Evolutionary conservation across 306 rosid genomes (phyloP).

Genomic region (Rubus idaeus): DNA sequence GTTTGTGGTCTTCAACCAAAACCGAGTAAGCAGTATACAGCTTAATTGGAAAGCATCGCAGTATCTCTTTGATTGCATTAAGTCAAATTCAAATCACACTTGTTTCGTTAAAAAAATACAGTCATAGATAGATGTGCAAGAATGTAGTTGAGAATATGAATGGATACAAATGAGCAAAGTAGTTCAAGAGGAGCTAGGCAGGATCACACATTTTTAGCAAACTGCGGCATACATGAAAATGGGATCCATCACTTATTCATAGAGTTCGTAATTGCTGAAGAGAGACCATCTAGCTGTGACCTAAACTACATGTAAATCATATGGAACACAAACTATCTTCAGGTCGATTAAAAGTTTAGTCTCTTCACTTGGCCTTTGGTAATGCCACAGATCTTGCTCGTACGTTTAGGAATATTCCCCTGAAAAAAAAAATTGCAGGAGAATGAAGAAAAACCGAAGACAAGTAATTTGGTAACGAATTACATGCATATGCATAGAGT

Average conservation of each 20-base stretch:
- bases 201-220: neutral
- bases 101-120: neutral
- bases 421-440: slow-evolving; percentile 23
- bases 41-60: neutral
- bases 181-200: neutral
- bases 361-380: slow-evolving; percentile 47
- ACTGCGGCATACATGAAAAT: neutral
- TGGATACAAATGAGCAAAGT: neutral
- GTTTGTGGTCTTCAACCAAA: neutral
- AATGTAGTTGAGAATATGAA: neutral
- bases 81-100: neutral
- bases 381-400: slow-evolving; percentile 64
- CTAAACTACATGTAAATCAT: neutral
- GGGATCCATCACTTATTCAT: neutral
- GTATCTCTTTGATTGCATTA: slow-evolving; percentile 5
- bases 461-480: neutral
- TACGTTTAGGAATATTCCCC: slow-evolving; percentile 89
- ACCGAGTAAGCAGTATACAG: neutral
- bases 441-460: neutral
- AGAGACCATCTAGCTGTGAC: neutral
- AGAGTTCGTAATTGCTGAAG: slow-evolving; percentile 11
- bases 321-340: neutral
- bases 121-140: neutral
- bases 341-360: neutral
- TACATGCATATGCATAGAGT: neutral